Conservation (phyloP, 345 rosid species). For the Turritis glabra region DNA sequence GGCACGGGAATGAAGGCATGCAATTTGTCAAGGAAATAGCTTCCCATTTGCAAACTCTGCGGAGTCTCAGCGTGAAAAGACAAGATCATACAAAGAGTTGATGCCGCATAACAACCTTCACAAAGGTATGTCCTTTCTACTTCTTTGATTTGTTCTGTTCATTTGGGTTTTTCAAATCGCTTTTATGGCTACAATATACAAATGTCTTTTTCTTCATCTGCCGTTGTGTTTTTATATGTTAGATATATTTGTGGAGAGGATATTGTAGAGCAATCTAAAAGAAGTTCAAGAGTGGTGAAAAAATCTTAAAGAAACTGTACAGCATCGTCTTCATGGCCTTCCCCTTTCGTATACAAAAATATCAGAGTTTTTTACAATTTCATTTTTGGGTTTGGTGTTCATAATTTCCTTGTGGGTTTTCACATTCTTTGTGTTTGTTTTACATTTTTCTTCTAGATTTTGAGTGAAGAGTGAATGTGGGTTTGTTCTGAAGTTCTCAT, state of each 20-base stretch:
- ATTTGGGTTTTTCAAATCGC: not conserved
- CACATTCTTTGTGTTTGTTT: constrained; percentile 9
- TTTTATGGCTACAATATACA: not conserved
- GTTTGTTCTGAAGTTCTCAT: constrained; percentile 28
- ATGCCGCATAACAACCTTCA: constrained; percentile 26
- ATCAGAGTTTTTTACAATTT: not conserved
- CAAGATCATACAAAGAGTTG: constrained; percentile 37
- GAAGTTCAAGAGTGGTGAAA: constrained; percentile 17
- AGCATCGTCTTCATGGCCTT: constrained; percentile 29
- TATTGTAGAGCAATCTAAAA: constrained; percentile 8
- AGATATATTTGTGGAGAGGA: constrained; percentile 19
- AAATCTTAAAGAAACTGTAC: constrained; percentile 28
- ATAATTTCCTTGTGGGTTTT: constrained; percentile 18
- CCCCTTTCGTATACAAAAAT: constrained; percentile 1
- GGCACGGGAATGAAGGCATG: constrained; percentile 47
- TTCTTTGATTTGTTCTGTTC: not conserved
- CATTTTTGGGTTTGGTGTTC: constrained; percentile 29
- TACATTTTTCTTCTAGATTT: constrained; percentile 10
- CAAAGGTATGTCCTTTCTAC: constrained; percentile 36
- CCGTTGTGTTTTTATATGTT: not conserved
- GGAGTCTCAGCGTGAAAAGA: constrained; percentile 39
- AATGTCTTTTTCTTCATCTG: not conserved
- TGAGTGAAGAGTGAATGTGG: constrained; percentile 23
- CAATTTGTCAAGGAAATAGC: constrained; percentile 54
- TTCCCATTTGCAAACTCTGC: constrained; percentile 45